Evolutionary conservation across 768 basidiomycete genomes (phyloP), one percentile per base, ranked within the genome.

Genomic region (Russula sp.): DNA sequence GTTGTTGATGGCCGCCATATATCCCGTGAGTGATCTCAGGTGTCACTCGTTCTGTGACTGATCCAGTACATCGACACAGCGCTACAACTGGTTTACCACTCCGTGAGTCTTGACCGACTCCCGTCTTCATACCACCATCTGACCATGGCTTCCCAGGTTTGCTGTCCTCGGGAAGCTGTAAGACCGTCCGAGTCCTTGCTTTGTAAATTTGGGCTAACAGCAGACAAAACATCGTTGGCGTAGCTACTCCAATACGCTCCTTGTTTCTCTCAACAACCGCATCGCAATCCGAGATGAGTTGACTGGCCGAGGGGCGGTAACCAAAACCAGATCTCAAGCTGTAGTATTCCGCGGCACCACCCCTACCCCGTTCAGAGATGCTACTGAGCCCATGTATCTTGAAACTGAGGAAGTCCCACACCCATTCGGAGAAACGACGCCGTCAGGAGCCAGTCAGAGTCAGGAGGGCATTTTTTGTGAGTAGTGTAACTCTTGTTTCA

Each of bases 231-330:
- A 27, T 27, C 48, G 7, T 32, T 22, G 45, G 34, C 18, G 8
- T 7, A 63, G 55, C 18, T 62, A 62, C 49, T 57, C 62, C 16
- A 62, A 62, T 11, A 53, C 62, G 34, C 35, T 58, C 5, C 44
- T 63, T 2, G 56, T 63, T 27, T 57, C 62, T 6, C 56, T 63
- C 14, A 63, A 63, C 11, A 63, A 63, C 16, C 62, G 62, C 35
- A 53, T 63, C 50, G 52, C 39, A 20, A 51, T 62, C 32, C 61
- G 55, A 9, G 55, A 56, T 4, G n/a, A 3, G 27, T 22, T 13
- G 18, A 56, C 61, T 10, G 0, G 27, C 27, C 27, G 27, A 27
- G 27, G 27, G 27, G 27, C 27, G 27, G 27, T 27, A 3, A 27
- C 27, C 27, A 27, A 27, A 27, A 27, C 27, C 27, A 27, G 1